phyloP scores from a whole-genome alignment of 1,139 yeast genomes.

The Magnusiomyces clavatus region DNA sequence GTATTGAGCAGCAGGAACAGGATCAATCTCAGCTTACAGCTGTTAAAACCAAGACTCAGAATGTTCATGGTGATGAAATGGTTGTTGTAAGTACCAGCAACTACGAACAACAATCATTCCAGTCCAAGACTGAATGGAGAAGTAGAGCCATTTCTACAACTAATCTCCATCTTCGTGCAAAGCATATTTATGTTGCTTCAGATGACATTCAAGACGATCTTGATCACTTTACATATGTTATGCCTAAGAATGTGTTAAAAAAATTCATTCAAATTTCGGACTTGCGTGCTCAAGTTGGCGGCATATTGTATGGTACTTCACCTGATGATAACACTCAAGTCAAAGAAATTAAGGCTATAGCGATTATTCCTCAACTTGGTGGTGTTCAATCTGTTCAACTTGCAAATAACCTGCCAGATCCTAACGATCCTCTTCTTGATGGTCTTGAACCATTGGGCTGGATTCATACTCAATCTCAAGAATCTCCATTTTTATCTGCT shows the following conservation, averaged over 20 bases:
- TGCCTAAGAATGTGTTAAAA: constrained; percentile 75
- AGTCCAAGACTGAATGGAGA: constrained; percentile 90
- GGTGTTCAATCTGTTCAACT: constrained; percentile 58
- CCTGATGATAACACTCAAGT: constrained; percentile 64
- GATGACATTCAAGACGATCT: constrained; percentile 47
- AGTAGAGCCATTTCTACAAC: constrained; percentile 75
- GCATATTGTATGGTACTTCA: constrained; percentile 65
- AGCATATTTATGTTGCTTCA: constrained; percentile 66
- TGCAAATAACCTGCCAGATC: constrained; percentile 42
- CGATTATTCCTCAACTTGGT: constrained; percentile 85
- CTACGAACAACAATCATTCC: constrained; percentile 77
- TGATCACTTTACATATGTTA: constrained; percentile 54
- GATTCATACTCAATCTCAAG: constrained; percentile 64
- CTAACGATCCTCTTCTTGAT: constrained; percentile 24
- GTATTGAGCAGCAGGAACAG: constrained; percentile 53
- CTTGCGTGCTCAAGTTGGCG: constrained; percentile 76
- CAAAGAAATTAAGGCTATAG: constrained; percentile 71
- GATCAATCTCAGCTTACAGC: constrained; percentile 54
- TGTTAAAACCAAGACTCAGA: constrained; percentile 73
- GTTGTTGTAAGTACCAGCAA: constrained; percentile 87
- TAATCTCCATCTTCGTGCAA: constrained; percentile 63
- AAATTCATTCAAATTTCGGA: constrained; percentile 80
- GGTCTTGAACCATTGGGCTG: constrained; percentile 35
- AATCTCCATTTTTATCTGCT: constrained; percentile 54
- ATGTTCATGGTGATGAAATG: constrained; percentile 94